Evolutionary conservation across 176 grass and related monocot species (phyloP).

Genomic region (Carex pumila): DNA sequence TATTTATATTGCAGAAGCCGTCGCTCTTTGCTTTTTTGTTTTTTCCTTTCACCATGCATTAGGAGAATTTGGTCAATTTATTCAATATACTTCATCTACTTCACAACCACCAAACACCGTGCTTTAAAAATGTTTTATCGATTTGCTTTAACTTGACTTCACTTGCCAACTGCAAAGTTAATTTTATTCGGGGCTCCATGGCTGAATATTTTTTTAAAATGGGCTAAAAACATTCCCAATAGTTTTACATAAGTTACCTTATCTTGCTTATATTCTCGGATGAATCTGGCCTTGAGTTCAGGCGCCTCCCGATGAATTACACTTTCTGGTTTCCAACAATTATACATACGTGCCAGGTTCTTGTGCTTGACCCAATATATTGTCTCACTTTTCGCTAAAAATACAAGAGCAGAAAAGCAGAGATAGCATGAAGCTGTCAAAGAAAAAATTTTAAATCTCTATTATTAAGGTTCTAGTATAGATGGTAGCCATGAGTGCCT

Average conservation of each 20-base stretch:
- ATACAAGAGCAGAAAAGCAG: background rate
- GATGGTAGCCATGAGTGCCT: background rate
- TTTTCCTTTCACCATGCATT: background rate
- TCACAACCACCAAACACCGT: background rate
- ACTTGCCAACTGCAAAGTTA: background rate
- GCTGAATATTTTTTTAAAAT: background rate
- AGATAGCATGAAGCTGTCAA: conserved; percentile 9
- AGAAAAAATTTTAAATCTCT: background rate
- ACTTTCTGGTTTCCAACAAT: conserved; percentile 55
- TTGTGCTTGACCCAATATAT: conserved; percentile 68
- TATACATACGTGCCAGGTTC: conserved; percentile 62
- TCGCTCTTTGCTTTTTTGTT: background rate
- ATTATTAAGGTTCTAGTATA: background rate
- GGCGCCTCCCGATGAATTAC: conserved; percentile 21
- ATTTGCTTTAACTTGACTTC: background rate
- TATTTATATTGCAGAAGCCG: background rate
- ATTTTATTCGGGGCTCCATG: background rate
- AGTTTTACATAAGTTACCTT: conserved; percentile 32
- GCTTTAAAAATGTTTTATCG: conserved; percentile 6
- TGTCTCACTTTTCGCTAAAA: conserved; percentile 39
- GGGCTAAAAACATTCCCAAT: conserved; percentile 12
- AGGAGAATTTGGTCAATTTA: background rate
- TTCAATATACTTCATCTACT: background rate
- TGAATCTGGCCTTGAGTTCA: conserved; percentile 53
- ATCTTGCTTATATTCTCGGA: conserved; percentile 39